Percentiles rank a stretch among this genome's conserved stretches.
phyloP scores from a whole-genome alignment of 139 green algal genomes.

The Micromonas commoda region DNA sequence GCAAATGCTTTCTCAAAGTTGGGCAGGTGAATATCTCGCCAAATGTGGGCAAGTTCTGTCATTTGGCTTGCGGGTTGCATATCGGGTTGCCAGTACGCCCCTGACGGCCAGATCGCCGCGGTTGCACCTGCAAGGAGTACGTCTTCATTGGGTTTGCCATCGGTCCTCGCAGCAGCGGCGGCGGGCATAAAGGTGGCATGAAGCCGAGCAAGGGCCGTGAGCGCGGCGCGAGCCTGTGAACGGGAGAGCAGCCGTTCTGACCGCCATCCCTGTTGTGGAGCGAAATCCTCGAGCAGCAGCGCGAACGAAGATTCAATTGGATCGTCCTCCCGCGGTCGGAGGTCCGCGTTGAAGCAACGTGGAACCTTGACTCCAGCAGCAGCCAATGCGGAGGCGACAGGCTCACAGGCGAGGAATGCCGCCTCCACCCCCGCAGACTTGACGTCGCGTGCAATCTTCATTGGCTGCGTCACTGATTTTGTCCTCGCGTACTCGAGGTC shows the following conservation, averaged over 20 bases:
- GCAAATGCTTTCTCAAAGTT: slow-evolving; percentile 21
- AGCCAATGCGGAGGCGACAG: neutral
- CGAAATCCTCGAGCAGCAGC: slow-evolving; percentile 30
- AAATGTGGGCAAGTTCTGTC: slow-evolving; percentile 2
- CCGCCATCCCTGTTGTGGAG: slow-evolving; percentile 15
- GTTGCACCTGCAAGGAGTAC: neutral
- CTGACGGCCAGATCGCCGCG: slow-evolving; percentile 24
- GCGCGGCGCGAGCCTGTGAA: neutral
- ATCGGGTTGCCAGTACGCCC: slow-evolving; percentile 33
- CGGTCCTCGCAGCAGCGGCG: neutral
- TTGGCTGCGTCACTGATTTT: slow-evolving; percentile 9
- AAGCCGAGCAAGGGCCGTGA: slow-evolving; percentile 20
- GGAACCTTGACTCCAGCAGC: slow-evolving; percentile 16
- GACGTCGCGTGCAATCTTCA: slow-evolving; percentile 25
- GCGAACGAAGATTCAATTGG: slow-evolving; percentile 20
- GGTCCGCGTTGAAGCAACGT: slow-evolving; percentile 13
- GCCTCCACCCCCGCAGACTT: slow-evolving; percentile 21
- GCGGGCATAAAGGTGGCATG: slow-evolving; percentile 27
- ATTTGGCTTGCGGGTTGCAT: slow-evolving; percentile 32
- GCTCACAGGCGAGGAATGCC: slow-evolving; percentile 15
- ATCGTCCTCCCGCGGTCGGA: slow-evolving; percentile 4
- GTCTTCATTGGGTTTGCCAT: neutral
- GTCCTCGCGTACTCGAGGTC: slow-evolving; percentile 15
- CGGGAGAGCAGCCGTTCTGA: neutral
- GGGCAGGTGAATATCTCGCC: slow-evolving; percentile 4